Conservation (phyloP, 345 rosid genomes). For the Syzygium grande region DNA sequence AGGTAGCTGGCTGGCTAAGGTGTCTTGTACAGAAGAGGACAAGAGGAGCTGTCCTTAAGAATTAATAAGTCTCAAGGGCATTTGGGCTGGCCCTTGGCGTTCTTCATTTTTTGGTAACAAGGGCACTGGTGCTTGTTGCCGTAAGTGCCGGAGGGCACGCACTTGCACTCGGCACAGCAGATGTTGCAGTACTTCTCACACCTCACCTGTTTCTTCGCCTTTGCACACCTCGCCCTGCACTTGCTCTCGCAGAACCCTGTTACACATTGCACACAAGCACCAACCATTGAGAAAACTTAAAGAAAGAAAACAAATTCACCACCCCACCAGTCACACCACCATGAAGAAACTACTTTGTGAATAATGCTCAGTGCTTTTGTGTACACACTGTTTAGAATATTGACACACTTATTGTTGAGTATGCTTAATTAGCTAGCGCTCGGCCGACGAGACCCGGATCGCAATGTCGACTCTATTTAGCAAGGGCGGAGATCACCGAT, state of each 20-base stretch:
- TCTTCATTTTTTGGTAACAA: conserved; percentile 28
- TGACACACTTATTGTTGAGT: too few relatives aligned
- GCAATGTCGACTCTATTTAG: not conserved
- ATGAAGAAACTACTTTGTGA: not conserved
- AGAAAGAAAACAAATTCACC: not conserved
- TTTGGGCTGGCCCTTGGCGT: conserved; percentile 30
- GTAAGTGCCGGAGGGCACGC: conserved; percentile 49
- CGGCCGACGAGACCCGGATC: not conserved
- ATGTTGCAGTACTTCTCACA: conserved; percentile 39
- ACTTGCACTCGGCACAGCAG: conserved; percentile 41
- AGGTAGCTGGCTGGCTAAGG: not conserved
- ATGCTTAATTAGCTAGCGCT: too few relatives aligned
- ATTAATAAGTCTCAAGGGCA: conserved; percentile 21
- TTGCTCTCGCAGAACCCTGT: not conserved
- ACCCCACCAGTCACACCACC: not conserved
- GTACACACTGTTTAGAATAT: not conserved
- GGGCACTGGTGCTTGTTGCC: conserved; percentile 41
- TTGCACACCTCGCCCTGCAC: conserved; percentile 31
- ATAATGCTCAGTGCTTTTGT: not conserved
- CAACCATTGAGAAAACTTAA: not conserved
- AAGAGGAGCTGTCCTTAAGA: not conserved
- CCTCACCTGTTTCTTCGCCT: conserved; percentile 21
- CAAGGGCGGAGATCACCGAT: not conserved
- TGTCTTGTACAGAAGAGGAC: not conserved
- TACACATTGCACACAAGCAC: not conserved